Evolutionary conservation across 1,284 basidiomycete genomes (phyloP).

Genomic region (Wolfiporia cocos): DNA sequence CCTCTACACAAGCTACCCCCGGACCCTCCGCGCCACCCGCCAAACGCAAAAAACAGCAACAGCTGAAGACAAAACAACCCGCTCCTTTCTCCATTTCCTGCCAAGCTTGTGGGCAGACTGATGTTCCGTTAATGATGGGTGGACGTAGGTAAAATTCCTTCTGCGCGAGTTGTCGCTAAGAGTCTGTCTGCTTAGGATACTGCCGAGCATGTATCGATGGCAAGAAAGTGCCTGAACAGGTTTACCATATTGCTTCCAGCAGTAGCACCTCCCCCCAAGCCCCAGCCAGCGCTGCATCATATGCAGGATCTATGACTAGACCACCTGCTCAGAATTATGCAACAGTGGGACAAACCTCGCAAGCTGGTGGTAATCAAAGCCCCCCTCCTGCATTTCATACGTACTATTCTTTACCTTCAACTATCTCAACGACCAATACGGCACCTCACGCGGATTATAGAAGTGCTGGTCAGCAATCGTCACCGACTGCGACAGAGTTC

Average conservation of each 20-base stretch:
- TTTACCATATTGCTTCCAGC: constrained; percentile 9
- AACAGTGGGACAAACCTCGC: too few relatives aligned
- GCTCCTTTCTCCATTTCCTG: constrained; percentile 41
- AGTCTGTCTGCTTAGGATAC: constrained; percentile 19
- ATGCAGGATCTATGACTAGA: too few relatives aligned
- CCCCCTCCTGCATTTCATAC: too few relatives aligned
- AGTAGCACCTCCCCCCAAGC: not conserved
- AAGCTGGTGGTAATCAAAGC: too few relatives aligned
- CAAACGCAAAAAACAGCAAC: constrained; percentile 12
- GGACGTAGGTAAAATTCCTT: constrained; percentile 44
- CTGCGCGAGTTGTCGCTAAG: constrained; percentile 28
- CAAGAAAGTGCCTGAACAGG: constrained; percentile 21
- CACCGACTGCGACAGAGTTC: too few relatives aligned
- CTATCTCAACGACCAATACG: too few relatives aligned
- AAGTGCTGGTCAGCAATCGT: too few relatives aligned
- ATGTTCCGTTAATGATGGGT: constrained; percentile 67
- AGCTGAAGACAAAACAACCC: constrained; percentile 18
- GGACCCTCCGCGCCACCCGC: too few relatives aligned
- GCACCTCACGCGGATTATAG: too few relatives aligned
- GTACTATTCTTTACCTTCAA: too few relatives aligned
- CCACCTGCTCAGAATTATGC: too few relatives aligned
- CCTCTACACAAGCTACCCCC: too few relatives aligned
- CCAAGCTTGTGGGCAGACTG: constrained; percentile 49
- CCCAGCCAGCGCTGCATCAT: not conserved
- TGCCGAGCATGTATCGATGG: constrained; percentile 50